Conservation (phyloP, 1,284 basidiomycete genomes). For the Trichosporon sp. region DNA sequence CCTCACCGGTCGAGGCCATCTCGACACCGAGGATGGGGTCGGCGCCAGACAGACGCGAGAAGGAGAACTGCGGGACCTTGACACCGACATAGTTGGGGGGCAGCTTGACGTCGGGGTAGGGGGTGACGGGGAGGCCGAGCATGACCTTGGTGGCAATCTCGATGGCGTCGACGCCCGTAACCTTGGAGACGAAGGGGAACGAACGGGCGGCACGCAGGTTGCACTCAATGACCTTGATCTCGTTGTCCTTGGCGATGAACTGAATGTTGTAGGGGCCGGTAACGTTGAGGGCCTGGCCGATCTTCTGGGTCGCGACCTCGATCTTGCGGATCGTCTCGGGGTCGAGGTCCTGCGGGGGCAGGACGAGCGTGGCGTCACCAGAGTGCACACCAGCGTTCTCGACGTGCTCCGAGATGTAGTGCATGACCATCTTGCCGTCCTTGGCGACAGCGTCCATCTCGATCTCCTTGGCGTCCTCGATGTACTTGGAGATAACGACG, state of each 20-base stretch:
- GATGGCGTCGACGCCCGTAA: slow-evolving; percentile 94
- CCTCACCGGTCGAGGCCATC: slow-evolving; percentile 99
- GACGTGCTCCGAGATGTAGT: slow-evolving; percentile 98
- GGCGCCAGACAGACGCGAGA: slow-evolving; percentile 89
- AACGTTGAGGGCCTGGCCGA: slow-evolving; percentile 95
- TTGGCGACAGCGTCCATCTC: slow-evolving; percentile 99
- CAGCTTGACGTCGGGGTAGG: slow-evolving; percentile 83
- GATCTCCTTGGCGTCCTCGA: slow-evolving; percentile 98
- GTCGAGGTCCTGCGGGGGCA: slow-evolving; percentile 96
- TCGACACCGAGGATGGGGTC: slow-evolving; percentile 98
- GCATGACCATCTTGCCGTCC: slow-evolving; percentile 97
- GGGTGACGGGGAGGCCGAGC: slow-evolving; percentile 80
- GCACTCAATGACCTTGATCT: slow-evolving; percentile 99
- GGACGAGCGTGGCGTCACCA: slow-evolving; percentile 94
- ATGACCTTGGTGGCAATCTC: slow-evolving; percentile 99
- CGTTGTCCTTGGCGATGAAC: slow-evolving; percentile 99
- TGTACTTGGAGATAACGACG: slow-evolving; percentile 98
- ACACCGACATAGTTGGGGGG: slow-evolving; percentile 93
- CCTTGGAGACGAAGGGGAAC: slow-evolving; percentile 98
- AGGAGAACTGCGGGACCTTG: slow-evolving; percentile 98
- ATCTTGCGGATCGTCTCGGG: slow-evolving; percentile 93
- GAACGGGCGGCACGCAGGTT: slow-evolving; percentile 96
- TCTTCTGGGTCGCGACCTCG: slow-evolving; percentile 94
- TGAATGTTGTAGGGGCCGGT: slow-evolving; percentile 99
- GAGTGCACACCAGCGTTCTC: slow-evolving; percentile 99